Conservation (phyloP, 805 yeast species). For the Saturnispora silvae region DNA sequence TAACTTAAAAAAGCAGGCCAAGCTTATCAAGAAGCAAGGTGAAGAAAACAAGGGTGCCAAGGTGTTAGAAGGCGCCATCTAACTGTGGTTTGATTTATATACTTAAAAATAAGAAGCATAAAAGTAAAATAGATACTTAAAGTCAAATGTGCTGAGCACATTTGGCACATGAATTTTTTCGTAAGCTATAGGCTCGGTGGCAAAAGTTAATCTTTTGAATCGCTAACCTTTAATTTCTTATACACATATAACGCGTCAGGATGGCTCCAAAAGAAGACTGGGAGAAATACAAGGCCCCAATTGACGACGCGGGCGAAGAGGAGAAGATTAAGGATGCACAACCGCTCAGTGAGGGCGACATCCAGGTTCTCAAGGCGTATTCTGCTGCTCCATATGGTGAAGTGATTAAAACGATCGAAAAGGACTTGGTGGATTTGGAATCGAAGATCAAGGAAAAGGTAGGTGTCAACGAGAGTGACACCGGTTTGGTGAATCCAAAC, state of each 20-base stretch:
- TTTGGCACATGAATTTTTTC: neutral
- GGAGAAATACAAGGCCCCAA: conserved; percentile 94
- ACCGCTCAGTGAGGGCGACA: conserved; percentile 92
- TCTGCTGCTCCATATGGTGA: conserved; percentile 95
- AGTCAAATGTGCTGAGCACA: neutral
- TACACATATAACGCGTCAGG: too few relatives aligned
- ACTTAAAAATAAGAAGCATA: neutral
- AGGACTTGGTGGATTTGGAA: conserved; percentile 78
- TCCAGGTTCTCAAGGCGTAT: conserved; percentile 91
- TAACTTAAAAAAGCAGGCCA: conserved; percentile 41
- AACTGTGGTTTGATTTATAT: neutral
- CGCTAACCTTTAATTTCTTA: too few relatives aligned
- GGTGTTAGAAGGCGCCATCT: conserved; percentile 31
- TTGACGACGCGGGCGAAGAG: conserved; percentile 45
- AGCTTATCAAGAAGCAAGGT: conserved; percentile 31
- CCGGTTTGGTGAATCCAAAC: conserved; percentile 95
- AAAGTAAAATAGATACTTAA: too few relatives aligned
- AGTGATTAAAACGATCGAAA: conserved; percentile 70
- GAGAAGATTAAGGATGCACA: conserved; percentile 60
- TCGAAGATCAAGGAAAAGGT: conserved; percentile 85
- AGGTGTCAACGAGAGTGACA: conserved; percentile 90
- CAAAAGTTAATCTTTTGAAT: conserved; percentile 3
- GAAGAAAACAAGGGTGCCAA: conserved; percentile 55
- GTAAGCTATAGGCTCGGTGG: conserved; percentile 5
- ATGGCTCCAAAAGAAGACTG: conserved; percentile 98